Base-by-base conservation (phyloP, 108 stramenopile species). In the Discostella pseudostelligera region DNA sequence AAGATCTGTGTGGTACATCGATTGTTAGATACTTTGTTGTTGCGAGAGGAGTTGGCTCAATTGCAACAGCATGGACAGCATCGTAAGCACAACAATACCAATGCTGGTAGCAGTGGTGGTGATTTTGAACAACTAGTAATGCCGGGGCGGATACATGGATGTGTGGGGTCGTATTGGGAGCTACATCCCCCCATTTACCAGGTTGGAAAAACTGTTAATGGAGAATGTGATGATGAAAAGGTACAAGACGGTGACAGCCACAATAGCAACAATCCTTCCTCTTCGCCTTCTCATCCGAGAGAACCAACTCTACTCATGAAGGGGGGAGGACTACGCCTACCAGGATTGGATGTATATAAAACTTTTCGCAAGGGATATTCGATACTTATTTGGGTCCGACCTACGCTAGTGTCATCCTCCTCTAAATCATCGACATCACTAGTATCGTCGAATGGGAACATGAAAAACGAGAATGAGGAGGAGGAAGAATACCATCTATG, bases 301-400 rank as follows among this genome's bases (percentile, higher is more conserved):
- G n/a, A 21, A 16, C 17, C 20, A 25, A 9, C 17, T 11, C 48
- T 19, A 2, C 48, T 25, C 2, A 14, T 36, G 32, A 29, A 12
- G 19, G 77, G 70, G 45, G 77, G 77, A 0, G 78, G 81, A 24
- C 72, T 82, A 25, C 70, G 64, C 5, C 78, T 85, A 2, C 93
- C 93, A 0, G 72, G 73, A 0, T 59, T 94, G 57, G 88, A 89
- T 36, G 88, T 86, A 85, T 84, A 86, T 51, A 61, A 65, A 16
- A 77, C 83, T 8, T 94, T 91, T 70, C 86, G 87, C n/a, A 94
- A 91, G 66, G 83, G 88, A 13, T 91, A 94, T 56, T 83, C 84
- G 8, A 29, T 94, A 0, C 45, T 88, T 42, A 57, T 94, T 39
- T 94, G 92, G 92, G 78, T 94, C 22, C 76, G 89, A 29, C 88